Evolutionary conservation across 1,139 yeast species (phyloP).

Genomic region (Geotrichum candidum): DNA sequence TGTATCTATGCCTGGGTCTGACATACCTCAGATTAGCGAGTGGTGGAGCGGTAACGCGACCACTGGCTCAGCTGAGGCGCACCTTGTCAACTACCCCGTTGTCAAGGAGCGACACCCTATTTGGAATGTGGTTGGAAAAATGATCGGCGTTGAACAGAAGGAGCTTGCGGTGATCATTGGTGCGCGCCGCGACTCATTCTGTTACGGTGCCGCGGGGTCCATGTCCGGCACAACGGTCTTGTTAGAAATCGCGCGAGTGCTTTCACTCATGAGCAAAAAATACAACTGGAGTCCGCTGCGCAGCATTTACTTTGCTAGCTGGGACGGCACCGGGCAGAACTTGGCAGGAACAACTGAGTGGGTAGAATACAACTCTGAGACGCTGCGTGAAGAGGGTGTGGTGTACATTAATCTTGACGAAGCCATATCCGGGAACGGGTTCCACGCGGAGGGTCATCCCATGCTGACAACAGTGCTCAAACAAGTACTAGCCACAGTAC

Average conservation of each 20-base stretch:
- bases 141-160: constrained; percentile 74
- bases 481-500: constrained; percentile 33
- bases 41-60: constrained; percentile 41
- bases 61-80: constrained; percentile 34
- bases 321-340: constrained; percentile 79
- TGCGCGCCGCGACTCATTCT: constrained; percentile 72
- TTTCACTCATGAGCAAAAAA: constrained; percentile 57
- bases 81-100: constrained; percentile 43
- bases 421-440: constrained; percentile 54
- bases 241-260: constrained; percentile 62
- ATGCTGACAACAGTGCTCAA: constrained; percentile 45
- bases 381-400: constrained; percentile 55
- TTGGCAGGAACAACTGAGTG: constrained; percentile 80
- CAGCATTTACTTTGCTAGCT: constrained; percentile 74
- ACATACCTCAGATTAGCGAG: constrained; percentile 35
- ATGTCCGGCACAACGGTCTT: constrained; percentile 71
- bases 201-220: constrained; percentile 68
- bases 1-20: constrained; percentile 27
- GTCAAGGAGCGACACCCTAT: constrained; percentile 56
- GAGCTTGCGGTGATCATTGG: constrained; percentile 74
- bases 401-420: constrained; percentile 75
- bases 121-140: constrained; percentile 75
- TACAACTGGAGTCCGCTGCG: constrained; percentile 81
- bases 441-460: constrained; percentile 63
- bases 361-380: constrained; percentile 53